Evolutionary conservation across 179 eudicot species (phyloP), one percentile per base, ranked within the genome.

Genomic region (Beta macrorhiza): DNA sequence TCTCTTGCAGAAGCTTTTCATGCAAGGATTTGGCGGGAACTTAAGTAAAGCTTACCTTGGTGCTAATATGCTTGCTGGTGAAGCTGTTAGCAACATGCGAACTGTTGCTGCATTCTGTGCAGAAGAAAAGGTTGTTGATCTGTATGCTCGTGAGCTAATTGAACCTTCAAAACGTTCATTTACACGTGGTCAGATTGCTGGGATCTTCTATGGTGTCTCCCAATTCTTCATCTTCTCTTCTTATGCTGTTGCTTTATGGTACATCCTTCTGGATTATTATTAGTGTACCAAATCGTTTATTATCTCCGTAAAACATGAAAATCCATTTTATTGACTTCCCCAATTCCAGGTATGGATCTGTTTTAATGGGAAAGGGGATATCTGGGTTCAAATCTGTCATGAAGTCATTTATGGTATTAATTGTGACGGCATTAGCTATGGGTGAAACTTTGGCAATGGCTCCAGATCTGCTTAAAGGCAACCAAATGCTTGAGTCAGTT

Each of bases 41-140:
- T 88, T 94, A 86, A 94, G 89, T 90, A 96, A 92, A 87, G 94
- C 97, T 4, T 96, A 96, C 79, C 90, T 91, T 20, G 89, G 89
- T 84, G 99, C 98, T 19, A 96, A 96, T 89, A 92, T 92, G 97
- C 90, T 96, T 76, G 99, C 99, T 77, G 96, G 97, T 61, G 99
- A 96, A 89, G 97, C 98, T 53, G 92, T 94, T 68, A 80, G 97
- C 83, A 96, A 96, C 79, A 94, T 96, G 61, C 90, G 98, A 56
- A 96, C 99, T 3, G 93, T 96, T 73, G 95, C 94, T 62, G 98
- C 99, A 58, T 96, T 94, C 82, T 91, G 98, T 80, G 86, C 98
- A 1, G 99, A 94, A 82, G 87, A 90, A 73, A 94, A 89, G 86
- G 93, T 96, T 19, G 89, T 91, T 11, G 96, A 92, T 77, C 88